Percentiles rank a stretch among this genome's conserved stretches.
Conservation (phyloP, 257 asterid species). For the Penstemon barbatus region DNA sequence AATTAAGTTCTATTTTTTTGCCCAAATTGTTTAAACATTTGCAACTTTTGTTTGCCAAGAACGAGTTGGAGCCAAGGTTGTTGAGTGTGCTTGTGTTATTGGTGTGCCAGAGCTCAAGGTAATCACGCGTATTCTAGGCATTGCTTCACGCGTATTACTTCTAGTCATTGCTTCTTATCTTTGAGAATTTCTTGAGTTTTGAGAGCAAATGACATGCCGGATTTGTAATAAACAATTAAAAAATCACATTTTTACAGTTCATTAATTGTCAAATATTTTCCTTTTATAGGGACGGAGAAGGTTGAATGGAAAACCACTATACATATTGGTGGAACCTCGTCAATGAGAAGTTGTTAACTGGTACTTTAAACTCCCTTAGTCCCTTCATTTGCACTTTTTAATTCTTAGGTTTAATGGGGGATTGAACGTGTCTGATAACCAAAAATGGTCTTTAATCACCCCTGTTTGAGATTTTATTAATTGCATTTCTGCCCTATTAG, state of each 20-base stretch:
- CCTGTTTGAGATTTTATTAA: background rate
- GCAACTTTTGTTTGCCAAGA: slow-evolving; percentile 36
- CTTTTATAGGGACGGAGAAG: slow-evolving; percentile 50
- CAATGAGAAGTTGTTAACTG: slow-evolving; percentile 40
- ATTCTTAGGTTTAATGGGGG: background rate
- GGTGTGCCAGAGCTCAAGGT: slow-evolving; percentile 88
- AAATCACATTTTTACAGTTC: too few relatives aligned
- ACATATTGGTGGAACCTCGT: slow-evolving; percentile 83
- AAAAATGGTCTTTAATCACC: background rate
- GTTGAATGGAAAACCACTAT: slow-evolving; percentile 69
- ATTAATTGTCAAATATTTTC: too few relatives aligned
- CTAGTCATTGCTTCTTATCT: slow-evolving; percentile 1
- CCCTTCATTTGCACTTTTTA: background rate
- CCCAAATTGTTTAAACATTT: background rate
- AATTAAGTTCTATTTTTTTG: background rate
- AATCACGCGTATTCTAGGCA: background rate
- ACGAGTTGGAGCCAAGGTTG: slow-evolving; percentile 72
- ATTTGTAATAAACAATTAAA: too few relatives aligned
- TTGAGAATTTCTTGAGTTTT: background rate
- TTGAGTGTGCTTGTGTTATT: slow-evolving; percentile 86
- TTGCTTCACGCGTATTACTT: slow-evolving; percentile 3
- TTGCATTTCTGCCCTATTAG: slow-evolving; percentile 3
- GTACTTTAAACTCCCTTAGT: slow-evolving; percentile 12
- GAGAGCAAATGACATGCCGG: too few relatives aligned
- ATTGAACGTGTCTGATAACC: too few relatives aligned